These are phyloP conservation scores for Hypoxylon trugodes DNA, from an alignment of 495 filamentous ascomycete genomes.

Conservation along the genomic window DNA sequence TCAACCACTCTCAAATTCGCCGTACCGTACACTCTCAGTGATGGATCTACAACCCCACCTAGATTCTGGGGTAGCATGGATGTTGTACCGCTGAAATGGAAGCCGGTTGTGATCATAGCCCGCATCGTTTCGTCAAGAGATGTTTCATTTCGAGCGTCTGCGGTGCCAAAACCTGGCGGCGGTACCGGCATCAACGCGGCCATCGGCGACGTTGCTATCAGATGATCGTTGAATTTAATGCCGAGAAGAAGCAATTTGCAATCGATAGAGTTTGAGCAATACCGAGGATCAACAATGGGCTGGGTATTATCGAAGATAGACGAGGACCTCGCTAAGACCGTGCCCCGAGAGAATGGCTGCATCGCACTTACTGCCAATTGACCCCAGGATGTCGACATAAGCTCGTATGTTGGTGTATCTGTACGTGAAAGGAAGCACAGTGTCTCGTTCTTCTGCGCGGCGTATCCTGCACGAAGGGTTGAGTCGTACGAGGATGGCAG, in stretches of 20 bases:
- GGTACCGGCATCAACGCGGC: conserved; percentile 42
- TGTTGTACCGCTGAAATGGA: conserved; percentile 48
- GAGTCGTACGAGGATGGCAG: conserved; percentile 47
- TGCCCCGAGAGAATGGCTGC: conserved; percentile 40
- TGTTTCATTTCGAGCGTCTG: conserved; percentile 38
- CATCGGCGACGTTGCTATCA: conserved; percentile 48
- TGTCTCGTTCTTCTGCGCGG: conserved; percentile 45
- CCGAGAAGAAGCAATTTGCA: conserved; percentile 49
- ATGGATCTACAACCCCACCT: conserved; percentile 59
- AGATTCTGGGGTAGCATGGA: conserved; percentile 48
- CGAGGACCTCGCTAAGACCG: conserved; percentile 33
- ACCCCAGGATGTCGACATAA: conserved; percentile 53
- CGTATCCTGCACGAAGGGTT: conserved; percentile 52
- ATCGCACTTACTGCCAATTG: conserved; percentile 43
- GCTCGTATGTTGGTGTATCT: conserved; percentile 49
- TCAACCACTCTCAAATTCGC: conserved; percentile 60
- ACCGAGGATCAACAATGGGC: conserved; percentile 46
- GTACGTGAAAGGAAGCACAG: conserved; percentile 45
- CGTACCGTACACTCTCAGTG: conserved; percentile 63
- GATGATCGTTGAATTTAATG: conserved; percentile 46
- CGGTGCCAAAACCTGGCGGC: conserved; percentile 37
- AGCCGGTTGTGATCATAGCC: conserved; percentile 41
- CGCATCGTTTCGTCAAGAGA: conserved; percentile 36
- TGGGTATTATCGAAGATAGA: conserved; percentile 34
- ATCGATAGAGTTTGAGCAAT: conserved; percentile 53